Conservation (phyloP, 331 rosid genomes). For the Acacia concinna region DNA sequence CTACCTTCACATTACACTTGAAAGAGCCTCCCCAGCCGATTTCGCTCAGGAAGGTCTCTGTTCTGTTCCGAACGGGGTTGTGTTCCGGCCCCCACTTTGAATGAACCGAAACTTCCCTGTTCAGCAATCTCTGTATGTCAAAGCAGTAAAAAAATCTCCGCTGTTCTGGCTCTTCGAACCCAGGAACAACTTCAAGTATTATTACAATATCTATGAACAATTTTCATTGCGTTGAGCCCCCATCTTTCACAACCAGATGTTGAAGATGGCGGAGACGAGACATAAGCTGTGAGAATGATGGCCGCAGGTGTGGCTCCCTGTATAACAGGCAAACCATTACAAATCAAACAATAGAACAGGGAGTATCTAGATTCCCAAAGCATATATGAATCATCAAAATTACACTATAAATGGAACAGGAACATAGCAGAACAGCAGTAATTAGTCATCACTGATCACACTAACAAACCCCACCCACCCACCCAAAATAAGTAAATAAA, state of each 20-base stretch:
- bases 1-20: constrained; percentile 31
- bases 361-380: neutral
- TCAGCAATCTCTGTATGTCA: constrained; percentile 44
- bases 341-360: constrained; percentile 10
- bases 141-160: constrained; percentile 29
- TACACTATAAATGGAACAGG: neutral
- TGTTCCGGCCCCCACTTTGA: constrained; percentile 78
- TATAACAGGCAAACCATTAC: constrained; percentile 31
- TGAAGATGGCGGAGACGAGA: constrained; percentile 62
- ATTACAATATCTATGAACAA: constrained; percentile 50
- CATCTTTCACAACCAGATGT: constrained; percentile 51
- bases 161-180: constrained; percentile 83
- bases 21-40: constrained; percentile 62
- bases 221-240: constrained; percentile 38
- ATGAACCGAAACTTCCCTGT: constrained; percentile 68
- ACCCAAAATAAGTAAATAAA: neutral
- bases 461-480: neutral
- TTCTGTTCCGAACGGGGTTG: constrained; percentile 42
- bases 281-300: constrained; percentile 90
- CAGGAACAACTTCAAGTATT: constrained; percentile 50
- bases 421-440: neutral
- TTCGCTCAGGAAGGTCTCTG: constrained; percentile 50
- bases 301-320: constrained; percentile 94
- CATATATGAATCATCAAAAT: constrained; percentile 5
- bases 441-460: neutral